These are phyloP conservation scores for Verticillium isaacii DNA, from an alignment of 2,329 filamentous ascomycete species.

Conservation along the genomic window DNA sequence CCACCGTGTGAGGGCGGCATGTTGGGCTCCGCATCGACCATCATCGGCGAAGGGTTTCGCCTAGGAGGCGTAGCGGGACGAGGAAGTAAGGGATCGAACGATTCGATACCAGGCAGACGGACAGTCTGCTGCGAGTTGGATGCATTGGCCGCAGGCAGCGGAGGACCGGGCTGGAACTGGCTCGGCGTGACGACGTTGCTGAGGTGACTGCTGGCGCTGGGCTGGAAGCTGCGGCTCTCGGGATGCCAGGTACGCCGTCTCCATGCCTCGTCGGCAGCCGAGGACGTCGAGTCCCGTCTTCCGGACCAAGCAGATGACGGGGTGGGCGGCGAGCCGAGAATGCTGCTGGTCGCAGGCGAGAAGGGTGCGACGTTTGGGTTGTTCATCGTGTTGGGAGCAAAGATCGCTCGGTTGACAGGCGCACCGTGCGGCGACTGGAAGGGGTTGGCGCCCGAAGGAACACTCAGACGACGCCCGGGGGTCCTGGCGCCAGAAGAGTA, in stretches of 20 bases:
- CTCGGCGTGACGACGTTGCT: slow-evolving; percentile 70
- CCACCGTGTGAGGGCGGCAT: slow-evolving; percentile 26
- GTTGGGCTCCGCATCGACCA: slow-evolving; percentile 54
- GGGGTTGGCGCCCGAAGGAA: slow-evolving; percentile 70
- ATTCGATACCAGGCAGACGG: slow-evolving; percentile 84
- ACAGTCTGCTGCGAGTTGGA: slow-evolving; percentile 53
- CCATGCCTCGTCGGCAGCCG: slow-evolving; percentile 67
- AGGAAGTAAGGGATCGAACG: slow-evolving; percentile 73
- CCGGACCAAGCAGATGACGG: slow-evolving; percentile 55
- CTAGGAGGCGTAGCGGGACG: slow-evolving; percentile 58
- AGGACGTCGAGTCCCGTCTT: slow-evolving; percentile 60
- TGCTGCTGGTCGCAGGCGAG: slow-evolving; percentile 51
- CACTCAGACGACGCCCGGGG: slow-evolving; percentile 72
- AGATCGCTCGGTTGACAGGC: slow-evolving; percentile 51
- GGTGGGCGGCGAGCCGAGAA: slow-evolving; percentile 61
- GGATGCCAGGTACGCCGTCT: slow-evolving; percentile 89
- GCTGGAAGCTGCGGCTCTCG: slow-evolving; percentile 60
- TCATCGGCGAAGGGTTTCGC: slow-evolving; percentile 70
- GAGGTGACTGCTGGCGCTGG: slow-evolving; percentile 66
- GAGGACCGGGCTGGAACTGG: slow-evolving; percentile 51
- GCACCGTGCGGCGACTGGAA: slow-evolving; percentile 62
- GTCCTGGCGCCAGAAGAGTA: slow-evolving; percentile 60
- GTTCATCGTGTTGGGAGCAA: slow-evolving; percentile 49
- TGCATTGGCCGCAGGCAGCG: slow-evolving; percentile 40
- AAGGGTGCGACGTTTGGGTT: slow-evolving; percentile 51